These are phyloP conservation scores for Hypholoma fasciculare DNA, from an alignment of 768 basidiomycete species.

Conservation along the genomic window DNA sequence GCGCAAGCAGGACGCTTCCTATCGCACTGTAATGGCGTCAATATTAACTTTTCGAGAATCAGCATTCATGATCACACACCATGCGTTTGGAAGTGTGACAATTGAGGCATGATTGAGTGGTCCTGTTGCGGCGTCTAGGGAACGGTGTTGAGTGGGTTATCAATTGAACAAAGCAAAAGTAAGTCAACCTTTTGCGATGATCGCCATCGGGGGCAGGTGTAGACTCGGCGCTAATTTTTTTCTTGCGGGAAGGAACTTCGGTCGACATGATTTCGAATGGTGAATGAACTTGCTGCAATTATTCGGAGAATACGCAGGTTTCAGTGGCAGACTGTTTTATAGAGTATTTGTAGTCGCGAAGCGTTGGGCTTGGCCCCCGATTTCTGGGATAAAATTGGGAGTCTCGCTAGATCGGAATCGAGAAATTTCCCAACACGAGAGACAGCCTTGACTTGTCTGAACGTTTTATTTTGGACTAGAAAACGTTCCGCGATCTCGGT, in stretches of 20 bases:
- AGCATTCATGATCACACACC: constrained; percentile 37
- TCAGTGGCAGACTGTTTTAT: not conserved
- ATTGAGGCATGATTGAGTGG: constrained; percentile 72
- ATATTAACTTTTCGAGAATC: not conserved
- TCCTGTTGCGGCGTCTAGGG: constrained; percentile 61
- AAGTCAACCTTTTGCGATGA: constrained; percentile 22
- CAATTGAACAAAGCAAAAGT: not conserved
- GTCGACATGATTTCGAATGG: constrained; percentile 27
- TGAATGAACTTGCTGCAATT: not conserved
- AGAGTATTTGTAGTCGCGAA: constrained; percentile 27
- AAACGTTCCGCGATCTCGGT: constrained; percentile 9
- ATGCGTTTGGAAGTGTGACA: constrained; percentile 76
- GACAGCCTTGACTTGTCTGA: not conserved
- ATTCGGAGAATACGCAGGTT: not conserved
- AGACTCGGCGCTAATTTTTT: constrained; percentile 24
- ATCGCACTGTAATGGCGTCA: constrained; percentile 35
- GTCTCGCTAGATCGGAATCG: constrained; percentile 7
- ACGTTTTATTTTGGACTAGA: constrained; percentile 5
- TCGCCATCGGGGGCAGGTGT: constrained; percentile 29
- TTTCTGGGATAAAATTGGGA: constrained; percentile 4
- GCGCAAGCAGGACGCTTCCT: constrained; percentile 51
- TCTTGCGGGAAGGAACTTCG: constrained; percentile 27
- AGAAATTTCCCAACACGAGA: constrained; percentile 7
- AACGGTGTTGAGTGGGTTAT: too few relatives aligned
- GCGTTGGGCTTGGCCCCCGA: constrained; percentile 12